Percentiles rank a stretch among this genome's conserved stretches.
Conservation (phyloP, 768 basidiomycete species). For the Mycena alexandri region DNA sequence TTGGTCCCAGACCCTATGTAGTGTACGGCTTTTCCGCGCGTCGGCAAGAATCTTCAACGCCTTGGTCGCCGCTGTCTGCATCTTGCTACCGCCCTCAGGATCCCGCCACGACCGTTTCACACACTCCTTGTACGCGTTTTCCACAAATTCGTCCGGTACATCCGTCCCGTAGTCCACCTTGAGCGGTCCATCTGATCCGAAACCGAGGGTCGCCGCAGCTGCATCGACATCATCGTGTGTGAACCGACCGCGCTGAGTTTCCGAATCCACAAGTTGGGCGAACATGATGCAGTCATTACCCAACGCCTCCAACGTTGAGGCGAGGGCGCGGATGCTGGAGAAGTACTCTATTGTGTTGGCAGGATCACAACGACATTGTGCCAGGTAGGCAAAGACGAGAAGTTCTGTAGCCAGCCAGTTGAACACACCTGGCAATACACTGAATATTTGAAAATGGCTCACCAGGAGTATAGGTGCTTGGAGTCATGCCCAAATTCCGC, state of each 20-base stretch:
- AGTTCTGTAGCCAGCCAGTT: slow-evolving; percentile 60
- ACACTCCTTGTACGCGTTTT: slow-evolving; percentile 76
- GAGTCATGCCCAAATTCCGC: slow-evolving; percentile 73
- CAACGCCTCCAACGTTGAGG: slow-evolving; percentile 61
- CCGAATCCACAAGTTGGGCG: slow-evolving; percentile 69
- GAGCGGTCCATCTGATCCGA: slow-evolving; percentile 70
- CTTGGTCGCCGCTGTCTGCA: slow-evolving; percentile 70
- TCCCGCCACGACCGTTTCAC: slow-evolving; percentile 70
- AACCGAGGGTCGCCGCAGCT: slow-evolving; percentile 70
- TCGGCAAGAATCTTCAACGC: slow-evolving; percentile 80
- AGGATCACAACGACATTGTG: slow-evolving; percentile 87
- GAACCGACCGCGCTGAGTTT: slow-evolving; percentile 75
- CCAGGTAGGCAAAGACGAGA: slow-evolving; percentile 82
- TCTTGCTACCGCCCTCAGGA: slow-evolving; percentile 58
- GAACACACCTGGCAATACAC: slow-evolving; percentile 6
- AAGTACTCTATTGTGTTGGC: slow-evolving; percentile 73
- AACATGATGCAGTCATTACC: slow-evolving; percentile 62
- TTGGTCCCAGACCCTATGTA: slow-evolving; percentile 66
- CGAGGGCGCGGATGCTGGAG: slow-evolving; percentile 65
- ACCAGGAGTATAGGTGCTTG: slow-evolving; percentile 76
- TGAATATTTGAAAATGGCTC: slow-evolving; percentile 33
- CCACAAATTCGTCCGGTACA: slow-evolving; percentile 77
- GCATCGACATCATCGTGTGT: slow-evolving; percentile 64
- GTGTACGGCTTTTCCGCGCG: slow-evolving; percentile 61
- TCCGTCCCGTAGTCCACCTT: slow-evolving; percentile 79